These are phyloP conservation scores for Ustilago bromivora DNA, from an alignment of 1,284 basidiomycete genomes.

Conservation along the genomic window DNA sequence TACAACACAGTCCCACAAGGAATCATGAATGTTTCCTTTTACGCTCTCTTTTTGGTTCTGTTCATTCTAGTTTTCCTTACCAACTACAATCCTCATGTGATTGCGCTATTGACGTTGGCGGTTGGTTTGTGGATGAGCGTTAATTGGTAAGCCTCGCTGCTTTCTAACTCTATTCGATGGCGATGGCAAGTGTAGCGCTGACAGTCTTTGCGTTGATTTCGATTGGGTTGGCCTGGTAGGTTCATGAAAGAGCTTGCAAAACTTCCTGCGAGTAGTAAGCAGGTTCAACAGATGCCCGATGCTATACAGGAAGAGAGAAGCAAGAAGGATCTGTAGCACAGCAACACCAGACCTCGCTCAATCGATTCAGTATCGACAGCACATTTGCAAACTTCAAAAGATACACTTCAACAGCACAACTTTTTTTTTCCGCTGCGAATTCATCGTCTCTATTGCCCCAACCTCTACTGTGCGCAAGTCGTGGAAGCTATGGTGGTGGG, in stretches of 20 bases:
- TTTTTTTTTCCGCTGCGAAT: too few species aligned
- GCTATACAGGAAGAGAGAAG: not conserved
- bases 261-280: conserved; percentile 42
- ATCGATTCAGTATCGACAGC: too few species aligned
- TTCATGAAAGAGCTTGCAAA: conserved; percentile 57
- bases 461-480: not conserved
- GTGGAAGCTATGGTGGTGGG: too few species aligned
- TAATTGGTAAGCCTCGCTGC: conserved; percentile 65
- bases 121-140: conserved; percentile 68
- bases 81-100: conserved; percentile 68
- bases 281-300: conserved; percentile 55
- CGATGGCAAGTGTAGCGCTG: not conserved
- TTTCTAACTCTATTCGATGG: not conserved
- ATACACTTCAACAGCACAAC: not conserved
- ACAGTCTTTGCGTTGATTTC: not conserved
- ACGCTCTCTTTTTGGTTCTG: conserved; percentile 69
- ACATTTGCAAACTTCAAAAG: not conserved
- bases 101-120: conserved; percentile 65
- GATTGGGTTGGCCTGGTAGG: conserved; percentile 16
- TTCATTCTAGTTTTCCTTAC: conserved; percentile 64
- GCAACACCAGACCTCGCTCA: too few species aligned
- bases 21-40: conserved; percentile 70
- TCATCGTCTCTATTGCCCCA: not conserved
- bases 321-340: conserved; percentile 29
- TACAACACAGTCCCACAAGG: conserved; percentile 60